Evolutionary conservation across 306 rosid genomes (phyloP).

Genomic region (Ammopiptanthus mongolicus): DNA sequence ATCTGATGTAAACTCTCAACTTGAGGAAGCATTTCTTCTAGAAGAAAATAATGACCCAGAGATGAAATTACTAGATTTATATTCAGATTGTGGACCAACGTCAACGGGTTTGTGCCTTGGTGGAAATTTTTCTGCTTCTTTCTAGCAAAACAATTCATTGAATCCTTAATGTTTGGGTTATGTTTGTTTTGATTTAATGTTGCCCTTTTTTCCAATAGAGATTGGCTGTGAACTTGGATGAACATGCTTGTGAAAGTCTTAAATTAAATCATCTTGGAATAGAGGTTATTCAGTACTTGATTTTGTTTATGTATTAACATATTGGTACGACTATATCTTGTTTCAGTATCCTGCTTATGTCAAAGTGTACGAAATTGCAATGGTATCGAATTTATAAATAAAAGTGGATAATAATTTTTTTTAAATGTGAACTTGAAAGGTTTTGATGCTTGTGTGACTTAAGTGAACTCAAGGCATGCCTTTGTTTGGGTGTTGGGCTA

Average conservation of each 20-base stretch:
- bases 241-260: slow-evolving; percentile 58
- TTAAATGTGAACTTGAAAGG: no score
- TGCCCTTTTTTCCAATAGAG: slow-evolving; percentile 25
- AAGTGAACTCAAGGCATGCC: no score
- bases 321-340: not conserved
- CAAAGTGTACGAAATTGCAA: no score
- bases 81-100: no score
- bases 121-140: slow-evolving; percentile 38
- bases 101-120: slow-evolving; percentile 86
- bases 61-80: no score
- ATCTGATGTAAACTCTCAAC: slow-evolving; percentile 30
- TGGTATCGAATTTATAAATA: not conserved
- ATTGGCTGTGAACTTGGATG: slow-evolving; percentile 79
- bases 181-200: not conserved
- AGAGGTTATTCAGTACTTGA: slow-evolving; percentile 34
- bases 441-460: no score
- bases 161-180: not conserved
- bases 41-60: slow-evolving; percentile 21
- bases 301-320: not conserved
- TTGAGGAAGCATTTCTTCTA: not conserved
- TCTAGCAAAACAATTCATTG: not conserved
- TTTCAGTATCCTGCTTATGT: no score
- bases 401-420: no score
- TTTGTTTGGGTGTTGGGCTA: no score
- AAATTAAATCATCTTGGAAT: slow-evolving; percentile 51